Evolutionary conservation across 352 stramenopile genomes (phyloP), one percentile per base, ranked within the genome.

Genomic region (Phytopythium boreale): DNA sequence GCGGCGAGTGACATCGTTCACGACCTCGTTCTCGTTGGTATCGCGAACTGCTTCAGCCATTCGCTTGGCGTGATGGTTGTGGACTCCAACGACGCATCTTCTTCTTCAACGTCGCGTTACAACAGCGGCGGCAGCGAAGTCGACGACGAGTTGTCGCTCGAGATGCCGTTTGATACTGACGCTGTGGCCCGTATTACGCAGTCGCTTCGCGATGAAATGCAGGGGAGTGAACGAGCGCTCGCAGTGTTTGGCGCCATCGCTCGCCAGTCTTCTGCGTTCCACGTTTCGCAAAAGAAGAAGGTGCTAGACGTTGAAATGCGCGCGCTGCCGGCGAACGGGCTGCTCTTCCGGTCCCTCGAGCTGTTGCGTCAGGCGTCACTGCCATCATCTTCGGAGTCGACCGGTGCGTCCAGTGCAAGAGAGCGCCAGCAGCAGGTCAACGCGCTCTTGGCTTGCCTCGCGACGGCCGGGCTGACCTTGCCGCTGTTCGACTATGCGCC

Each of bases 231-330:
- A 11, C 49, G 49, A 4, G 49, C 27, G 17, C 49, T 26, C 26
- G 26, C 49, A n/a, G 49, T 56, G 20, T 63, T 79, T n/a, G 67
- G 75, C 29, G 65, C 75, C 31, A 71, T 86, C 63, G 70, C 77
- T 51, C 64, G 63, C 24, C 37, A 60, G 2, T 52, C 64, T 2
- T 67, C 79, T 20, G 15, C 61, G 10, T 77, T 82, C 60, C 76
- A 77, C 41, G 69, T 84, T 24, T 57, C 63, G 4, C 75, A 82
- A 27, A 84, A 79, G 62, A 87, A 87, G 57, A 78, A 80, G 65
- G 68, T 59, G 31, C 77, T 87, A 7, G 71, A 87, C n/a, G 67
- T 62, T 8, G 77, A 87, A 20, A 39, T 87, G 20, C 58, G 64
- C 2, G 51, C 73, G 52, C 67, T 87, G 26, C 66, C 77, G 14